phyloP scores from a whole-genome alignment of 2,329 filamentous ascomycete genomes.

The Sporothrix pseudoabietina region DNA sequence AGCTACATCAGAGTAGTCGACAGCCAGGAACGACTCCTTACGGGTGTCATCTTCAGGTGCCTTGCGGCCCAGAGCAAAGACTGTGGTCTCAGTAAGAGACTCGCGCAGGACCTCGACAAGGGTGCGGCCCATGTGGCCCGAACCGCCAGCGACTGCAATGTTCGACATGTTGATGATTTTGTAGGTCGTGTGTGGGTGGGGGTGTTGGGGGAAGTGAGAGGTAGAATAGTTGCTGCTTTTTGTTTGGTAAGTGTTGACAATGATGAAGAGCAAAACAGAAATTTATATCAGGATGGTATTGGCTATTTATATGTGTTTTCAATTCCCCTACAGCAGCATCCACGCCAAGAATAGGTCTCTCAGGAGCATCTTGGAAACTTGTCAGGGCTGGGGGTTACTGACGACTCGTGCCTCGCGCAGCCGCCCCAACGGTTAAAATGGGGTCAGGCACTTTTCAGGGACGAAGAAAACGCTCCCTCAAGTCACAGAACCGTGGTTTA shows the following conservation, averaged over 20 bases:
- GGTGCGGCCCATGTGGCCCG: conserved; percentile 29
- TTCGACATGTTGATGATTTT: conserved; percentile 23
- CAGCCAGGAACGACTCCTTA: conserved; percentile 37
- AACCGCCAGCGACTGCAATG: conserved; percentile 32
- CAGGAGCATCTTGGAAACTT: too few species aligned
- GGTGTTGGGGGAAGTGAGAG: not conserved
- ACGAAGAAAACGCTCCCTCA: too few species aligned
- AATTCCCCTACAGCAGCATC: too few species aligned
- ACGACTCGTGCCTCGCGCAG: too few species aligned
- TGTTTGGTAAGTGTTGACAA: not conserved
- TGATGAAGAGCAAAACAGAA: not conserved
- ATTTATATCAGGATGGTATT: not conserved
- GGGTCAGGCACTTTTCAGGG: too few species aligned
- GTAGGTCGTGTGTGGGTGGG: not conserved
- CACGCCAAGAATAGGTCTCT: too few species aligned
- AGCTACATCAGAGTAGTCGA: conserved; percentile 39
- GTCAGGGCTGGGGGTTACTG: too few species aligned
- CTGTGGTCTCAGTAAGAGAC: conserved; percentile 41
- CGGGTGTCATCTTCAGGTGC: conserved; percentile 31
- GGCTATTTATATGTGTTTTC: not conserved
- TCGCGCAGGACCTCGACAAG: conserved; percentile 49
- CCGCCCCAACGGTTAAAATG: too few species aligned
- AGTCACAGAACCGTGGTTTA: too few species aligned
- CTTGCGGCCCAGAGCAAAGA: conserved; percentile 48
- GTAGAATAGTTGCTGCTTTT: not conserved